Base-by-base conservation (phyloP, 2,329 filamentous ascomycete species). In the Chrysoporthe austroafricana region DNA sequence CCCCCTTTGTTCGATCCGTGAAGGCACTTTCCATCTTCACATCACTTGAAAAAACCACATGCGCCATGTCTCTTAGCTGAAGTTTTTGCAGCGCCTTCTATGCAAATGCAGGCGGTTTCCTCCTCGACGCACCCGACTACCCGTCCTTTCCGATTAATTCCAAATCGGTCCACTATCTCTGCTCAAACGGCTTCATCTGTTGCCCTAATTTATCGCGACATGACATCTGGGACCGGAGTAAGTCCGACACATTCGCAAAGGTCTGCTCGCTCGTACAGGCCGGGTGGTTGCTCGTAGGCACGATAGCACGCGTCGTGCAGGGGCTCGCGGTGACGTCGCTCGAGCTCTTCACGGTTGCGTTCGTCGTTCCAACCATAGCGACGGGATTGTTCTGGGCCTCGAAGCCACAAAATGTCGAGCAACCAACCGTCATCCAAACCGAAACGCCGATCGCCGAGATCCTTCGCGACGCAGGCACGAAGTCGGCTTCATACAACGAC, bases 261-360 rank as follows among this genome's bases (percentile, higher is more conserved):
- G 63, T 46, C 21, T 42, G 61, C 36, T 46, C 69, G 13, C 7
- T 66, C 7, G 36, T 66, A 46, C 59, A 69, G 34, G 56, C 46
- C 16, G 18, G 21, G 21, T 70, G 57, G 63, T 16, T 70, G 21
- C 21, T 69, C 8, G 62, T 63, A 21, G 46, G 65, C 26, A 34
- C 14, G 32, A 50, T 66, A 13, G 57, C 43, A 1, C 63, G 63
- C 26, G 56, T 39, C 6, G 34, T 42, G 8, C 67, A 66, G 63
- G 61, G 64, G 13, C 54, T 71, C n/a, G 32, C 69, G 16, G 57
- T 70, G 34, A 66, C 65, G 8, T 61, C 67, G 4, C 57, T 72
- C 16, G 67, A 71, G 48, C 61, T 72, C 16, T 70, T 69, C 57
- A 70, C 69, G 5, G 61, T 72, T 14, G 69, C 67, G 21, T 70